Percentiles rank a stretch among this genome's conserved stretches.
phyloP scores from a whole-genome alignment of 2,329 filamentous ascomycete genomes.

The Beauveria rudraprayagi region DNA sequence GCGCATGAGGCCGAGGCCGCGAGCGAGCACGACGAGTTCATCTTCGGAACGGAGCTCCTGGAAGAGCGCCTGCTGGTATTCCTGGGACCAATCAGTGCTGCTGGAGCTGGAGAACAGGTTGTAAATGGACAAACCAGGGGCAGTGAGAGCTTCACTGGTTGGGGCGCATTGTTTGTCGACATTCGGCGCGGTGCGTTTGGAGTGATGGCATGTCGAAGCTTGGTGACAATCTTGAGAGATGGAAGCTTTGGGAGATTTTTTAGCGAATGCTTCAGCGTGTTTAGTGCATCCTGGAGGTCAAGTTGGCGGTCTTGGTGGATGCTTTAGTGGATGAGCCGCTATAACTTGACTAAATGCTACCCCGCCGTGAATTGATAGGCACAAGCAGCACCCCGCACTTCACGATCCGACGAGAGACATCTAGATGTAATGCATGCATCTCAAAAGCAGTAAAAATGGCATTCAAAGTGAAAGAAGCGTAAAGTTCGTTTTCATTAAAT shows the following conservation, averaged over 20 bases:
- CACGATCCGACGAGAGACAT: not conserved
- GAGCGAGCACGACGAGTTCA: constrained; percentile 86
- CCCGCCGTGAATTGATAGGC: not conserved
- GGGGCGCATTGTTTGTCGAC: constrained; percentile 46
- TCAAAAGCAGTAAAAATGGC: no score
- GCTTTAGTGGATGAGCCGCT: not conserved
- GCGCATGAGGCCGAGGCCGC: constrained; percentile 83
- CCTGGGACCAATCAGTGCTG: constrained; percentile 32
- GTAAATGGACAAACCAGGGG: constrained; percentile 36
- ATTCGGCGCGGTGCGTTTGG: constrained; percentile 30
- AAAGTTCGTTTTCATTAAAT: not conserved
- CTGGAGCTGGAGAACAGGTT: not conserved
- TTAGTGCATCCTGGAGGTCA: not conserved
- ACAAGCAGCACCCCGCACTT: not conserved
- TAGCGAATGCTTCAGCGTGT: not conserved
- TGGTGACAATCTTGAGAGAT: not conserved
- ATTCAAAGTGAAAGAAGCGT: not conserved
- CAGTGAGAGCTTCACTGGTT: constrained; percentile 74
- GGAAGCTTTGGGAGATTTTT: not conserved
- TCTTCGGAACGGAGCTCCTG: constrained; percentile 83
- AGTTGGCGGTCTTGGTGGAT: not conserved
- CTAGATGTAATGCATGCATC: no score
- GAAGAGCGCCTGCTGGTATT: constrained; percentile 95
- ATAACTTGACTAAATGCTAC: not conserved
- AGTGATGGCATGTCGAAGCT: not conserved